phyloP scores from a whole-genome alignment of 2,329 filamentous ascomycete genomes.

The Hortaea werneckii region DNA sequence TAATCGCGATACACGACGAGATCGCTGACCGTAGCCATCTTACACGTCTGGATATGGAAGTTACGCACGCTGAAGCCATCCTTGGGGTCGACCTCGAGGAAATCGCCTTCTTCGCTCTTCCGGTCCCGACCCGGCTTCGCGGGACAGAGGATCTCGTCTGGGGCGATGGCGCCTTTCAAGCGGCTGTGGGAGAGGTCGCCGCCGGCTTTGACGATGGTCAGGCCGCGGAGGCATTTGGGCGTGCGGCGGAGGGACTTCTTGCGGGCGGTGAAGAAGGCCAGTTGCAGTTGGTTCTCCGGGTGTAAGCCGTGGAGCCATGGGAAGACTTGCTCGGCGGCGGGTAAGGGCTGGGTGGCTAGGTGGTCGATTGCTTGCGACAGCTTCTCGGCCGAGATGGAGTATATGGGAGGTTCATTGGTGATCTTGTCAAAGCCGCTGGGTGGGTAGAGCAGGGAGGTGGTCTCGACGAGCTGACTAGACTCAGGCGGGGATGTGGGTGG shows the following conservation, averaged over 20 bases:
- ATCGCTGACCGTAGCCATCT: slow-evolving; percentile 78
- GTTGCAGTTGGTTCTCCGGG: slow-evolving; percentile 76
- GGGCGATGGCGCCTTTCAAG: slow-evolving; percentile 76
- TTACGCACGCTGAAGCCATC: slow-evolving; percentile 94
- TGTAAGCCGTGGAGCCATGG: slow-evolving; percentile 95
- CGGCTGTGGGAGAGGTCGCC: slow-evolving; percentile 64
- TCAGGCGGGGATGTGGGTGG: slow-evolving; percentile 51
- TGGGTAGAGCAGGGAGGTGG: slow-evolving; percentile 64
- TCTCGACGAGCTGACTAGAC: slow-evolving; percentile 45
- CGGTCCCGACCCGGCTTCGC: slow-evolving; percentile 13
- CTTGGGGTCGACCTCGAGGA: slow-evolving; percentile 73
- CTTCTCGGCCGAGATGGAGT: slow-evolving; percentile 58
- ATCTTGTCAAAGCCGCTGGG: slow-evolving; percentile 53
- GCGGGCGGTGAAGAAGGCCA: slow-evolving; percentile 77
- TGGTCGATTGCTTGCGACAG: slow-evolving; percentile 67
- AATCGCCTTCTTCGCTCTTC: slow-evolving; percentile 44
- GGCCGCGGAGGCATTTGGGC: slow-evolving; percentile 65
- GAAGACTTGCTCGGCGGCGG: slow-evolving; percentile 77
- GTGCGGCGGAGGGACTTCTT: slow-evolving; percentile 60
- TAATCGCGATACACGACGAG: slow-evolving; percentile 85
- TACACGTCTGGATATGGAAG: slow-evolving; percentile 91
- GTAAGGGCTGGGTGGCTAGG: slow-evolving; percentile 67
- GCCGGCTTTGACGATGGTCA: slow-evolving; percentile 82
- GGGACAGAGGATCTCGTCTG: slow-evolving; percentile 63
- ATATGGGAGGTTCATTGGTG: slow-evolving; percentile 52